Base-by-base conservation (phyloP, 2,329 filamentous ascomycete species). In the Cordyceps cateniannulata region DNA sequence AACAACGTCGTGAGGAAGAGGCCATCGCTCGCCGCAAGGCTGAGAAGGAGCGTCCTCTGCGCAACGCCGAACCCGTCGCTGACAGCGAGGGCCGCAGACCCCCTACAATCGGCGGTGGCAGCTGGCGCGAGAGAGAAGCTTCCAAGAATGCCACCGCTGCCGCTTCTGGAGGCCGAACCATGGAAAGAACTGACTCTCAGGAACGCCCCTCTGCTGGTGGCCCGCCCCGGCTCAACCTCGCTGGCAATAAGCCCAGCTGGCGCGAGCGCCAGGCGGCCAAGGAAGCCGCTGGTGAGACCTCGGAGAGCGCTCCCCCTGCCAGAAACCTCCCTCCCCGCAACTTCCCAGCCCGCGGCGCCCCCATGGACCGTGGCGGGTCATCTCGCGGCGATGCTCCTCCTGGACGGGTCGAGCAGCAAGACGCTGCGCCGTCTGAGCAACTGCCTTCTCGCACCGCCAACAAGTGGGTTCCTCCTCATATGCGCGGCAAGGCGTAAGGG, bases 1-100 rank as follows among this genome's bases (percentile, higher is more conserved):
- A 97, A 76, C 86, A 85, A 68, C 85, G 91, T 71, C 87, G 90
- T 73, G 93, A 96, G 74, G 92, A 95, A 68, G 93, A 96, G 74
- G 93, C 91, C 18, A 85, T 93, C 75, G 89, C 88, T 66, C 85
- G 89, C 68, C 85, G 84, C 73, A 85, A 81, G 69, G 87, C 82
- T 62, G 85, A 85, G 73, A 90, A 85, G 75, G 83, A 83, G 69
- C 77, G 77, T 66, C 49, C 62, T 7, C 38, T 59, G 6, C 58
- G 63, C 16, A 52, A 72, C n/a, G 74, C 76, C 55, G 74, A 77
- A 51, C 78, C 67, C 56, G 69, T 71, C 14, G 62, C 65, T 3
- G 54, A 69, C 48, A 32, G 55, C 12, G 72, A 73, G 55, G 67
- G 20, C 29, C 72, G 73, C 59, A 70, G 65, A 63, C 72, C 74